Conservation (phyloP, 1,284 basidiomycete species). For the Xanthoconium separans region DNA sequence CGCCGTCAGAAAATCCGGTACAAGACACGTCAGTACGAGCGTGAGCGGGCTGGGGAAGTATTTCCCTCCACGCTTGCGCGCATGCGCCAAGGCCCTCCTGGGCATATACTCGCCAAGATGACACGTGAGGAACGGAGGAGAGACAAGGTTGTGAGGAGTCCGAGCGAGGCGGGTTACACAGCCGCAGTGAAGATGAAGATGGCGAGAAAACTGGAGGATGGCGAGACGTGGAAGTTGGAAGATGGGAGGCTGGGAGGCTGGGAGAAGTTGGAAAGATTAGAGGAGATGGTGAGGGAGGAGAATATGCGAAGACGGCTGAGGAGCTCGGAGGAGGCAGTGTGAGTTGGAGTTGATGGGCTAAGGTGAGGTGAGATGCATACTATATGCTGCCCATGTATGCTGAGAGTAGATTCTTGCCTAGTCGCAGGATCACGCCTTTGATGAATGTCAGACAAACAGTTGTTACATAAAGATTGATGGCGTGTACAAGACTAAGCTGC, state of each 20-base stretch:
- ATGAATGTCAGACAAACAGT: neutral
- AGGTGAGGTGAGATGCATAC: conserved; percentile 3
- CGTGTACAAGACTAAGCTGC: neutral
- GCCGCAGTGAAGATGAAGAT: conserved; percentile 38
- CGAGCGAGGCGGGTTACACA: conserved; percentile 65
- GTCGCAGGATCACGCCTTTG: neutral
- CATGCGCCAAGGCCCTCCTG: conserved; percentile 55
- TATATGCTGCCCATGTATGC: neutral
- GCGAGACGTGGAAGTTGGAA: conserved; percentile 45
- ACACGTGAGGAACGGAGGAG: conserved; percentile 41
- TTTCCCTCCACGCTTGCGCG: conserved; percentile 46
- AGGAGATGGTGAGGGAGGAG: conserved; percentile 39
- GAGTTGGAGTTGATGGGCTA: neutral
- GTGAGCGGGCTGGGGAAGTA: conserved; percentile 62
- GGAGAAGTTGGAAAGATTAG: conserved; percentile 32
- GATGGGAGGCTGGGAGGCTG: conserved; percentile 39
- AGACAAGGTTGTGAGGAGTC: conserved; percentile 50
- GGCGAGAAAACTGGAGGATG: conserved; percentile 49
- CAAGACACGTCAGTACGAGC: conserved; percentile 56
- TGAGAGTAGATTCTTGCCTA: neutral
- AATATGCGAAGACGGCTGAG: conserved; percentile 29
- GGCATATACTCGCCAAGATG: conserved; percentile 56
- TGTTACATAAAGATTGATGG: neutral
- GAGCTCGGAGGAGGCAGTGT: neutral
- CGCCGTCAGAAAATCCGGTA: conserved; percentile 58